Percentiles rank a stretch among this genome's conserved stretches.
phyloP scores from a whole-genome alignment of 2,329 filamentous ascomycete species.

The Nothopassalora personata region DNA sequence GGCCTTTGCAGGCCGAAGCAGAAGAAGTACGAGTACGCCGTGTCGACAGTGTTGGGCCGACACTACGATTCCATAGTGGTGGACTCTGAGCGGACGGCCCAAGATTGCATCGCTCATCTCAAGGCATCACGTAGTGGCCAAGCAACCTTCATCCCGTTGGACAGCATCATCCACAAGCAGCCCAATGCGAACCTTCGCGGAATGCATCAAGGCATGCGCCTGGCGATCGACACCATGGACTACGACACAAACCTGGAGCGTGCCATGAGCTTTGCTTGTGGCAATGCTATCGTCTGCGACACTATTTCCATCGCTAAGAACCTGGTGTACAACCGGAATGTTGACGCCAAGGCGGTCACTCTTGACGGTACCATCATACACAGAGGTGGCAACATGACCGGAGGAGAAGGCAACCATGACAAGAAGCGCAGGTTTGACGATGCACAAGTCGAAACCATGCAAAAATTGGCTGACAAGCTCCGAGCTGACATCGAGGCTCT shows the following conservation, averaged over 20 bases:
- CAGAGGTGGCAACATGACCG: constrained; percentile 94
- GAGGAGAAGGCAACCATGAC: constrained; percentile 73
- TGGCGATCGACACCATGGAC: constrained; percentile 94
- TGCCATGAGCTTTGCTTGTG: constrained; percentile 91
- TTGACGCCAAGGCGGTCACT: constrained; percentile 91
- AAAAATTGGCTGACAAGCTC: constrained; percentile 68
- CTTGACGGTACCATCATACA: constrained; percentile 94
- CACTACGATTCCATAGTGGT: constrained; percentile 94
- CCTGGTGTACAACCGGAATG: constrained; percentile 75
- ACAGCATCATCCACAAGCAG: constrained; percentile 93
- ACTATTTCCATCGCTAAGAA: constrained; percentile 79
- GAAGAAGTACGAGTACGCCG: constrained; percentile 91
- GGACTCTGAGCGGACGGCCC: constrained; percentile 88
- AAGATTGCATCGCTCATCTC: constrained; percentile 90
- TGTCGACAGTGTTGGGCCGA: constrained; percentile 83
- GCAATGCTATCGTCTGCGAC: constrained; percentile 91
- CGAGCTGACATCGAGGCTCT: constrained; percentile 73
- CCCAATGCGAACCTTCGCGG: constrained; percentile 88
- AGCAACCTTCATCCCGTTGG: constrained; percentile 90
- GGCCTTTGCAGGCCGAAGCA: constrained; percentile 94
- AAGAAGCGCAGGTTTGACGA: constrained; percentile 78
- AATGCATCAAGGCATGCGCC: constrained; percentile 71
- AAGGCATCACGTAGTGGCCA: constrained; percentile 82
- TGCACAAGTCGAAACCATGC: constrained; percentile 78
- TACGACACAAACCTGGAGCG: constrained; percentile 84